Conservation (phyloP, 768 basidiomycete genomes). For the Suillus decipiens region DNA sequence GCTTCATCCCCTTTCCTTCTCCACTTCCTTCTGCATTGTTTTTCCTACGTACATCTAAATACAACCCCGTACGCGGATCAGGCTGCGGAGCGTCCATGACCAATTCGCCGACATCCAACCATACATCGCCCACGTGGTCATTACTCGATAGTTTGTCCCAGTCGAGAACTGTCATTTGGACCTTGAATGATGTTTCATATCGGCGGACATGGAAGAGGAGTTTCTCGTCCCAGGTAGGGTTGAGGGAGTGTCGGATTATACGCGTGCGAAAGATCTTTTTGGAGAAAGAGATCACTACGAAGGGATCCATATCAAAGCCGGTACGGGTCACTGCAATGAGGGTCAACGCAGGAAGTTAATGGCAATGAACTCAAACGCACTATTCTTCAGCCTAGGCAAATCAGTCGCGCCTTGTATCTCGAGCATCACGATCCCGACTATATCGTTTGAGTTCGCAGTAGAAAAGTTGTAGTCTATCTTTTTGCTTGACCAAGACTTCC, state of each 20-base stretch:
- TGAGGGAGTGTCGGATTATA: slow-evolving; percentile 79
- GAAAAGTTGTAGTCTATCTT: slow-evolving; percentile 58
- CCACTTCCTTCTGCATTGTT: slow-evolving; percentile 45
- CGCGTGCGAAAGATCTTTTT: slow-evolving; percentile 97
- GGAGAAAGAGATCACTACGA: slow-evolving; percentile 93
- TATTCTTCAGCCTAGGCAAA: slow-evolving; percentile 83
- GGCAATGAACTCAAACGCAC: slow-evolving; percentile 47
- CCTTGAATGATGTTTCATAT: slow-evolving; percentile 77
- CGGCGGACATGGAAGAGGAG: slow-evolving; percentile 91
- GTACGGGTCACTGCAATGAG: slow-evolving; percentile 68
- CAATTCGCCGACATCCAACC: slow-evolving; percentile 71
- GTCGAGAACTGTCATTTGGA: slow-evolving; percentile 85
- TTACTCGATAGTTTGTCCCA: slow-evolving; percentile 95
- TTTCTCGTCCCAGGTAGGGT: slow-evolving; percentile 94
- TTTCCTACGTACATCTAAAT: slow-evolving; percentile 28
- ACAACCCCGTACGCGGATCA: slow-evolving; percentile 52
- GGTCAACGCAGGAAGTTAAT: slow-evolving; percentile 7
- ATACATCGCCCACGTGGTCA: slow-evolving; percentile 83
- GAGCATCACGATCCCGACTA: slow-evolving; percentile 92
- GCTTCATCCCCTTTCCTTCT: slow-evolving; percentile 55
- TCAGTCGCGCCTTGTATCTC: slow-evolving; percentile 86
- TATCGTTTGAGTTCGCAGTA: slow-evolving; percentile 61
- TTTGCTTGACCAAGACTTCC: slow-evolving; percentile 42
- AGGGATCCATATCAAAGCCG: slow-evolving; percentile 97
- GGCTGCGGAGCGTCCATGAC: slow-evolving; percentile 68